Evolutionary conservation across 2,329 filamentous ascomycete genomes (phyloP).

Genomic region (Coleophoma cylindrospora): DNA sequence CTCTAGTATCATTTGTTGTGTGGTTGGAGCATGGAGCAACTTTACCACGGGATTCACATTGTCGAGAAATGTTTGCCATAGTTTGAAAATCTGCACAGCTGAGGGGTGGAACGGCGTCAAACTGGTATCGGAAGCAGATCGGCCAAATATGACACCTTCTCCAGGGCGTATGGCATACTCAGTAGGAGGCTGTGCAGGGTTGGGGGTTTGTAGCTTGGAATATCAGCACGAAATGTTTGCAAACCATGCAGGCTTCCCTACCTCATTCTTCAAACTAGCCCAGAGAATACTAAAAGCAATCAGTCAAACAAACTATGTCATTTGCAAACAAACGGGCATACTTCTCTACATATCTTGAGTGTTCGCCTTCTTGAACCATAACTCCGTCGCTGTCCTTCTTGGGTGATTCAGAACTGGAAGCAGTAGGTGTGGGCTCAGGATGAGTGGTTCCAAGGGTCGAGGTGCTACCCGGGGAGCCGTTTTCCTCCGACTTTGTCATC

Average conservation of each 20-base stretch:
- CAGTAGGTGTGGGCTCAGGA: background rate
- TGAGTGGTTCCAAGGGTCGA: background rate
- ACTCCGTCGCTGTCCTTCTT: background rate
- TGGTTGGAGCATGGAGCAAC: constrained; percentile 58
- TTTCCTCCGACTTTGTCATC: background rate
- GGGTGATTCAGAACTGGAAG: background rate
- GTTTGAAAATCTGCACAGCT: constrained; percentile 52
- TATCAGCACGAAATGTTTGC: too few species aligned
- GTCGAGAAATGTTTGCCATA: constrained; percentile 65
- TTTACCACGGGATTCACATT: constrained; percentile 66
- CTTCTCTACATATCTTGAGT: constrained; percentile 3
- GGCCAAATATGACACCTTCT: constrained; percentile 42
- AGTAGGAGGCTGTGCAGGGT: too few species aligned
- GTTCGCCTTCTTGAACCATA: background rate
- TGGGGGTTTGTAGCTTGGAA: too few species aligned
- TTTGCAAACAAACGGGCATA: background rate
- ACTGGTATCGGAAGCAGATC: too few species aligned
- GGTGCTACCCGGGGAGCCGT: background rate
- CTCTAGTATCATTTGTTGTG: constrained; percentile 59
- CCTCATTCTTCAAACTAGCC: constrained; percentile 6
- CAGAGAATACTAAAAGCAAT: constrained; percentile 4
- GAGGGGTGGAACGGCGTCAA: constrained; percentile 41
- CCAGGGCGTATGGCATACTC: background rate
- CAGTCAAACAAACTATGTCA: background rate
- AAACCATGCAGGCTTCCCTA: background rate